Percentiles rank a stretch among this genome's conserved stretches.
These are phyloP conservation scores for Haplosporangium sp. DNA, from an alignment of 371 early-diverging fungal species.

Conservation along the genomic window DNA sequence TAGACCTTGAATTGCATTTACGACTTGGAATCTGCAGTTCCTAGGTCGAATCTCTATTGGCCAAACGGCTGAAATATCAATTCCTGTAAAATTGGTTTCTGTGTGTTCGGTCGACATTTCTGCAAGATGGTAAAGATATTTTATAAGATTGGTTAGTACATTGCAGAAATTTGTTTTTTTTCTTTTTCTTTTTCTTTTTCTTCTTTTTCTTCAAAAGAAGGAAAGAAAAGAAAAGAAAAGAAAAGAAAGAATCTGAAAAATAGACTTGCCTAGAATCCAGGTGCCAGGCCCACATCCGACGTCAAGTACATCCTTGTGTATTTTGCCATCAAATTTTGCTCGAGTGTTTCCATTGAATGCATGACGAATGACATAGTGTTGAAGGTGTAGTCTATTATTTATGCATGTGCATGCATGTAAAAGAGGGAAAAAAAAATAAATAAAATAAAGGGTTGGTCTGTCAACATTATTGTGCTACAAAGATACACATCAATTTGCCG, in stretches of 20 bases:
- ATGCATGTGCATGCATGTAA: too few relatives aligned
- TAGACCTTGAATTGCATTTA: slow-evolving; percentile 62
- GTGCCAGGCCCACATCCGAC: slow-evolving; percentile 70
- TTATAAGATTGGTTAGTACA: too few relatives aligned
- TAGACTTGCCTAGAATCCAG: slow-evolving; percentile 61
- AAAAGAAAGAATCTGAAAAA: not conserved
- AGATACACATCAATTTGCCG: too few relatives aligned
- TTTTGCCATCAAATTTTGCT: slow-evolving; percentile 53
- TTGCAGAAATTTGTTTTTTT: too few relatives aligned
- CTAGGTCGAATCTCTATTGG: slow-evolving; percentile 59
- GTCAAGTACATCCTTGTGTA: slow-evolving; percentile 58
- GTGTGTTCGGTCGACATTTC: slow-evolving; percentile 71
- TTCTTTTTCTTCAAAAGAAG: too few relatives aligned
- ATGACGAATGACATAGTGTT: slow-evolving; percentile 53
- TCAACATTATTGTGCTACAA: too few relatives aligned
- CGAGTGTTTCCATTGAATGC: slow-evolving; percentile 52
- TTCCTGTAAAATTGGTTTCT: slow-evolving; percentile 63
- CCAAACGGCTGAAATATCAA: slow-evolving; percentile 68
- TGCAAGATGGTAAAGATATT: slow-evolving; percentile 23
- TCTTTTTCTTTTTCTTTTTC: too few relatives aligned
- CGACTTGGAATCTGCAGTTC: slow-evolving; percentile 55
- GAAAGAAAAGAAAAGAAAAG: too few relatives aligned
- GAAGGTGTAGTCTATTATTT: slow-evolving; percentile 55
- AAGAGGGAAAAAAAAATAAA: not conserved
- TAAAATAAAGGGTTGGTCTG: not conserved